Percentiles rank a stretch among this genome's conserved stretches.
Conservation (phyloP, 495 filamentous ascomycete genomes). For the Articulospora tetracladia region DNA sequence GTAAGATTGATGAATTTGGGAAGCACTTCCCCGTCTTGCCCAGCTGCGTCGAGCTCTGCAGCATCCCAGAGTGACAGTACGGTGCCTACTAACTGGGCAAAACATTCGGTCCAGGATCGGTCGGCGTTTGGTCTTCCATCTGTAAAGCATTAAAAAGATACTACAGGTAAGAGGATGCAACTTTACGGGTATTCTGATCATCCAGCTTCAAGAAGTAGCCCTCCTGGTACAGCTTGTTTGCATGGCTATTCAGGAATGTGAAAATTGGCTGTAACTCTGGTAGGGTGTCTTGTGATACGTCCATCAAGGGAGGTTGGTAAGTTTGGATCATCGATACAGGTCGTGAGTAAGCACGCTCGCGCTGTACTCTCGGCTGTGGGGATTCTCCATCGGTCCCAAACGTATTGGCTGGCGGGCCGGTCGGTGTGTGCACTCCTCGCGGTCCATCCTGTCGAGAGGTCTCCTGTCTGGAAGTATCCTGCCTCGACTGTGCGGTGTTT, state of each 20-base stretch:
- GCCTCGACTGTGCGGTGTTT: conserved; percentile 6
- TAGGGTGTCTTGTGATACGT: conserved; percentile 77
- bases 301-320: conserved; percentile 84
- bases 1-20: conserved; percentile 97
- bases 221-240: conserved; percentile 95
- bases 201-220: conserved; percentile 96
- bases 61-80: conserved; percentile 96
- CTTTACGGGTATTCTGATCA: conserved; percentile 82
- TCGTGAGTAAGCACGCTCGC: conserved; percentile 36
- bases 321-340: conserved; percentile 66
- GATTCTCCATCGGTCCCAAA: conserved; percentile 16
- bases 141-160: conserved; percentile 37
- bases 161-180: not conserved
- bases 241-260: conserved; percentile 88
- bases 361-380: conserved; percentile 16
- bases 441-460: conserved; percentile 6
- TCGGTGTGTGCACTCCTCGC: conserved; percentile 4
- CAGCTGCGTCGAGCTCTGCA: conserved; percentile 83
- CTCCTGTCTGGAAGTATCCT: conserved; percentile 12
- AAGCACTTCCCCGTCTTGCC: conserved; percentile 76
- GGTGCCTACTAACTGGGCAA: conserved; percentile 92
- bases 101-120: conserved; percentile 93
- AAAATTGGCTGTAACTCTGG: conserved; percentile 95
- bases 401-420: not conserved
- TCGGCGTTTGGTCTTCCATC: conserved; percentile 83